Evolutionary conservation across 1,284 basidiomycete genomes (phyloP).

Genomic region (Schizophyllum commune): DNA sequence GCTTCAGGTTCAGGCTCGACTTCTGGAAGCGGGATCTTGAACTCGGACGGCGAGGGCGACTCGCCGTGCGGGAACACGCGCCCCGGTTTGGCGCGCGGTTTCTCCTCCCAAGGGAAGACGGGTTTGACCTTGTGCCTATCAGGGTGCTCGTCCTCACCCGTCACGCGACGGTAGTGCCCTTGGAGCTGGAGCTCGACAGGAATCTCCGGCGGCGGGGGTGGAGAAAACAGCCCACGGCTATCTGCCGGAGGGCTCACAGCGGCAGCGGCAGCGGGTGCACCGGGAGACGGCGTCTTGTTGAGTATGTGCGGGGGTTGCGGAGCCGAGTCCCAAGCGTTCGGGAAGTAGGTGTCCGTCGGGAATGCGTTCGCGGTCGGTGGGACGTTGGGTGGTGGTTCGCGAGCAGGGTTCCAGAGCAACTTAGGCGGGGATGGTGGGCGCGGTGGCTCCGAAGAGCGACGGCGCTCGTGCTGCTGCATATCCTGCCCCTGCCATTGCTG

Average conservation of each 20-base stretch:
- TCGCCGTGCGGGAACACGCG: conserved; percentile 75
- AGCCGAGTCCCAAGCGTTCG: conserved; percentile 65
- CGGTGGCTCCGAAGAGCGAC: conserved; percentile 19
- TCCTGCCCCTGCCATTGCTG: conserved; percentile 9
- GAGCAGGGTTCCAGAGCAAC: conserved; percentile 58
- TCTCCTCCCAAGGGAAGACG: conserved; percentile 93
- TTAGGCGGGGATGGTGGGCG: conserved; percentile 56
- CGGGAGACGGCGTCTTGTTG: conserved; percentile 12
- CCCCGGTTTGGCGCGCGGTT: conserved; percentile 52
- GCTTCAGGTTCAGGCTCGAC: conserved; percentile 22
- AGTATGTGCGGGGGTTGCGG: conserved; percentile 22
- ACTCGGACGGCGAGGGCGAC: conserved; percentile 45
- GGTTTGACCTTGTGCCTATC: conserved; percentile 67
- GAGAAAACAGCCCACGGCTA: conserved; percentile 47
- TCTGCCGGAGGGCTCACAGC: conserved; percentile 21
- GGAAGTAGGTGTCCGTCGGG: conserved; percentile 61
- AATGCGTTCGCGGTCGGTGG: conserved; percentile 46
- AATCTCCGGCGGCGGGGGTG: conserved; percentile 48
- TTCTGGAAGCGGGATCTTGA: conserved; percentile 30
- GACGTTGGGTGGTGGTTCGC: conserved; percentile 65
- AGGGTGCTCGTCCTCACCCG: conserved; percentile 42
- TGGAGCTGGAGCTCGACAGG: conserved; percentile 52
- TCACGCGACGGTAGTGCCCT: conserved; percentile 58
- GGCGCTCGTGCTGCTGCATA: conserved; percentile 13
- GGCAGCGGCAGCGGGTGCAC: conserved; percentile 12